These are phyloP conservation scores for Zelonia costaricensis DNA, from an alignment of 208 protist genomes.

Conservation along the genomic window DNA sequence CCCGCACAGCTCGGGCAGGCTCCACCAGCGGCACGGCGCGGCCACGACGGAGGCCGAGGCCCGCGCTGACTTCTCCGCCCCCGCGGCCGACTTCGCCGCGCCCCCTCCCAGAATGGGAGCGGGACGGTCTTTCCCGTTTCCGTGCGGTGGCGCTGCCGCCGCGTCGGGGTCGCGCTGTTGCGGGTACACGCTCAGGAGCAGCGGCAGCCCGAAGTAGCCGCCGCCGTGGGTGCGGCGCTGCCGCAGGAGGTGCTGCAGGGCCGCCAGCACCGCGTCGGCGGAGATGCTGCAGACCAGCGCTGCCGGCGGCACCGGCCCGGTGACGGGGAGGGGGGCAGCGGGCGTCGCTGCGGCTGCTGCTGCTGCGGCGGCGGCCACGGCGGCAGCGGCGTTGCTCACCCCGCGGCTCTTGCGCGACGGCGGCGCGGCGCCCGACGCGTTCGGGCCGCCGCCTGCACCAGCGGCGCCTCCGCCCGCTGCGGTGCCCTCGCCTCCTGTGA, in stretches of 20 bases:
- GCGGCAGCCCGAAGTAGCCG: constrained; percentile 10
- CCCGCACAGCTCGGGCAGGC: constrained; percentile 5
- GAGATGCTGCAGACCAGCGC: neutral
- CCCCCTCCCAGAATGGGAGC: too few species aligned
- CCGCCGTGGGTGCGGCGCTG: constrained; percentile 17
- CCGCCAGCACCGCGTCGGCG: constrained; percentile 16
- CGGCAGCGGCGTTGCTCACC: neutral
- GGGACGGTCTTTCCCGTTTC: too few species aligned
- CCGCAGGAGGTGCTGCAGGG: constrained; percentile 8
- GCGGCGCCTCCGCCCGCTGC: neutral
- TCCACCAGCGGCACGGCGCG: constrained; percentile 8
- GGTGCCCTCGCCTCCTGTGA: too few species aligned
- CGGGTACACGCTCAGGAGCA: constrained; percentile 22
- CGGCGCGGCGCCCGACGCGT: neutral
- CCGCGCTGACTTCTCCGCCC: neutral
- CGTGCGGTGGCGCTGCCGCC: too few species aligned
- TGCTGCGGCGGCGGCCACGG: neutral
- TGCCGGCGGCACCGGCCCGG: neutral
- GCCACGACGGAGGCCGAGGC: neutral
- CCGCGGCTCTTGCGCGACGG: constrained; percentile 1
- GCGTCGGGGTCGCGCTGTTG: too few species aligned
- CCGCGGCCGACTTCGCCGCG: neutral
- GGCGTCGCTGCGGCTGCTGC: neutral
- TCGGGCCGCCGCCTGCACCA: neutral
- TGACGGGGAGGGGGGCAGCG: neutral